phyloP scores from a whole-genome alignment of 2,329 filamentous ascomycete genomes.

The Colletotrichum musae region DNA sequence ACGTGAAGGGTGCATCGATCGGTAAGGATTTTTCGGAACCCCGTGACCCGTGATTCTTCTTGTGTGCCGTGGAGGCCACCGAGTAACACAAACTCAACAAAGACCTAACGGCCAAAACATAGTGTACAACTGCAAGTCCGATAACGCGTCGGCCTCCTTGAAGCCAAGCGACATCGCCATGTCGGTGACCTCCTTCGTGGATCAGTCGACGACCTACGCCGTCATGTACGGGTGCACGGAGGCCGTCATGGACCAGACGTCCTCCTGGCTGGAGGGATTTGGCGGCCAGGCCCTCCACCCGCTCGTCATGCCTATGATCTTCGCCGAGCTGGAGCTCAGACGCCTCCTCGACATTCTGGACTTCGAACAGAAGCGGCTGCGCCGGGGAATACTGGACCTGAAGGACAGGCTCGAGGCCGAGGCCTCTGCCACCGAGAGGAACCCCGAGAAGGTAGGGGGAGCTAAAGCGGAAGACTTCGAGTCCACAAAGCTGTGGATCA shows the following conservation, averaged over 20 bases:
- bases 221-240: slow-evolving; percentile 14
- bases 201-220: not conserved
- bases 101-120: no score
- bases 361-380: no score
- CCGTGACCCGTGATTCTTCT: no score
- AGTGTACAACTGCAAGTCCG: slow-evolving; percentile 19
- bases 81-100: no score
- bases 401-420: no score
- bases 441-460: no score
- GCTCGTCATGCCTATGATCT: slow-evolving; percentile 1
- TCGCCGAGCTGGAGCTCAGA: slow-evolving; percentile 9
- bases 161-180: slow-evolving; percentile 2
- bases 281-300: not conserved
- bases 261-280: not conserved
- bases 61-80: no score
- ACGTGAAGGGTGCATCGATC: not conserved
- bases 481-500: slow-evolving; percentile 1
- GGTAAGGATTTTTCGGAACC: not conserved
- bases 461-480: no score
- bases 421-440: no score
- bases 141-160: not conserved
- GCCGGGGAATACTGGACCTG: no score
- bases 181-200: not conserved
- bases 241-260: not conserved
- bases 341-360: not conserved